Conservation (phyloP, 805 yeast genomes). For the Vanderwaltozyma verrucispora region DNA sequence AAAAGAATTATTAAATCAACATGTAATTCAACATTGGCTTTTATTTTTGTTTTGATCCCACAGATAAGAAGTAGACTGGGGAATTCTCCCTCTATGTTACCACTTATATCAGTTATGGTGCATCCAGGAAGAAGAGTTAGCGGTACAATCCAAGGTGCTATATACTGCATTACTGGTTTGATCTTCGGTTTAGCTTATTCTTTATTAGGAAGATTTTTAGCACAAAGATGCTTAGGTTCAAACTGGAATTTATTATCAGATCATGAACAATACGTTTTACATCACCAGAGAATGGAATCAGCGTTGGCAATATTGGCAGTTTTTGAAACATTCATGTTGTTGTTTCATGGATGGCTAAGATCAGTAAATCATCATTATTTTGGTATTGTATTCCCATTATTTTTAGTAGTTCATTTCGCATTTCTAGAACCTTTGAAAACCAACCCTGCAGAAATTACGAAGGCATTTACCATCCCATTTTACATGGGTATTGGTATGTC, state of each 20-base stretch:
- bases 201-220: slow-evolving; percentile 33
- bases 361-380: slow-evolving; percentile 37
- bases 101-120: slow-evolving; percentile 36
- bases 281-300: slow-evolving; percentile 28
- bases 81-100: slow-evolving; percentile 34
- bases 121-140: slow-evolving; percentile 43
- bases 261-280: slow-evolving; percentile 18
- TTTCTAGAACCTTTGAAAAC: slow-evolving; percentile 30
- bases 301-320: slow-evolving; percentile 37
- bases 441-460: slow-evolving; percentile 26
- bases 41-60: slow-evolving; percentile 33
- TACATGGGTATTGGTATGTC: slow-evolving; percentile 37
- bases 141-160: slow-evolving; percentile 35
- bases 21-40: slow-evolving; percentile 33
- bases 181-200: slow-evolving; percentile 35
- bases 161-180: slow-evolving; percentile 34
- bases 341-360: slow-evolving; percentile 41
- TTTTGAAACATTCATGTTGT: slow-evolving; percentile 37
- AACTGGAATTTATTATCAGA: slow-evolving; percentile 24
- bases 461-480: slow-evolving; percentile 34
- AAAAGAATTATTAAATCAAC: slow-evolving; percentile 32
- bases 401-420: slow-evolving; percentile 40
- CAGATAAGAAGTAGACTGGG: slow-evolving; percentile 30
- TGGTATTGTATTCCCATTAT: slow-evolving; percentile 38
- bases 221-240: slow-evolving; percentile 29